A percentile compares a stretch with the other conserved stretches of the same genome.
Conservation (phyloP, 2,329 filamentous ascomycete genomes). For the Ophiostoma himal-ulmi region DNA sequence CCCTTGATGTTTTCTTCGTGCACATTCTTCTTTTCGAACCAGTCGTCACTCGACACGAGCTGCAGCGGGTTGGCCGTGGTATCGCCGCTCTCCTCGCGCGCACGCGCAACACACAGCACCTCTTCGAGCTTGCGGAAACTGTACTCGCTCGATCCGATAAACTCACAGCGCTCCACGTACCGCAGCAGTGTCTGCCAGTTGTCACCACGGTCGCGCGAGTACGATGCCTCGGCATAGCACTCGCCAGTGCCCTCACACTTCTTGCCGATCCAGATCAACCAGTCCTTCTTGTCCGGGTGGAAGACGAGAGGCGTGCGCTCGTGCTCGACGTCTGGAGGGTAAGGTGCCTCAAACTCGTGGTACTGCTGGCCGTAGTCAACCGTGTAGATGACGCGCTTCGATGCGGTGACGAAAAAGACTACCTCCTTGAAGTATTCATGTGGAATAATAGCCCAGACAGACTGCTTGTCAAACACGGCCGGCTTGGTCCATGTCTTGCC, state of each 20-base stretch:
- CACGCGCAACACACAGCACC: conserved; percentile 58
- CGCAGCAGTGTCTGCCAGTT: conserved; percentile 70
- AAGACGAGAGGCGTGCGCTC: conserved; percentile 58
- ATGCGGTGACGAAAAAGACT: conserved; percentile 75
- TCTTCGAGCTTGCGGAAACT: conserved; percentile 48
- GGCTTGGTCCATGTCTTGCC: conserved; percentile 73
- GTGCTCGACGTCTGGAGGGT: conserved; percentile 38
- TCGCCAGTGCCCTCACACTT: conserved; percentile 54
- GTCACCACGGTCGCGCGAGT: conserved; percentile 73
- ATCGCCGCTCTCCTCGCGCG: conserved; percentile 51
- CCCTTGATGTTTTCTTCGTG: conserved; percentile 67
- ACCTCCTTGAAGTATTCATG: conserved; percentile 78
- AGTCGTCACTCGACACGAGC: conserved; percentile 72
- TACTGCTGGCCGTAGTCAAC: conserved; percentile 70
- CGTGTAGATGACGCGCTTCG: conserved; percentile 67
- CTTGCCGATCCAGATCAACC: conserved; percentile 84
- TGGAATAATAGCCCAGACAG: conserved; percentile 65
- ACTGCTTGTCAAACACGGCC: conserved; percentile 60
- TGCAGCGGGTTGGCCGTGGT: conserved; percentile 58
- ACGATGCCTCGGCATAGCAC: conserved; percentile 69
- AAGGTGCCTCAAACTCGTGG: conserved; percentile 65
- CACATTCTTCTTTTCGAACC: conserved; percentile 59
- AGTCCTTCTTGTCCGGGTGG: conserved; percentile 78
- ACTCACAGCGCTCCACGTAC: conserved; percentile 77
- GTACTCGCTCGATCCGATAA: conserved; percentile 62